Evolutionary conservation across 2,329 filamentous ascomycete species (phyloP).

Genomic region (Alternaria ventricosa): DNA sequence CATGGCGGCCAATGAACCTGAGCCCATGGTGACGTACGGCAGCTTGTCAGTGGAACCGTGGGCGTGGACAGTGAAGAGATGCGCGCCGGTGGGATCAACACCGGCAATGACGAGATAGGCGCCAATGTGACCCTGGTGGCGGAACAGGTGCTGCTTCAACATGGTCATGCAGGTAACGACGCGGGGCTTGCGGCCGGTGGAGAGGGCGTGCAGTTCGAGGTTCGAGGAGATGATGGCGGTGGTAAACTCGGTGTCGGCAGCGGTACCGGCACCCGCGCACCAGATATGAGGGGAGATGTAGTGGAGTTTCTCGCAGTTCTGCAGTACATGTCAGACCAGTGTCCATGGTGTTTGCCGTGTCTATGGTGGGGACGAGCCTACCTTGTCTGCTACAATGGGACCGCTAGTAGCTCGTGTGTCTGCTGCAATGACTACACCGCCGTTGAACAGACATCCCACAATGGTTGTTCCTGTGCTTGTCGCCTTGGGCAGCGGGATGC

Average conservation of each 20-base stretch:
- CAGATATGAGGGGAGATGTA: slow-evolving; percentile 99
- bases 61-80: slow-evolving; percentile 97
- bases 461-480: slow-evolving; percentile 99
- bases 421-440: slow-evolving; percentile 97
- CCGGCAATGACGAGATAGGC: slow-evolving; percentile 97
- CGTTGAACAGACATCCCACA: slow-evolving; percentile 95
- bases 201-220: slow-evolving; percentile 95
- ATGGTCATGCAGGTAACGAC: slow-evolving; percentile 99
- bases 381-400: slow-evolving; percentile 98
- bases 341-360: not conserved
- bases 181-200: slow-evolving; percentile 92
- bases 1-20: slow-evolving; percentile 95
- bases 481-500: slow-evolving; percentile 93
- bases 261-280: slow-evolving; percentile 97
- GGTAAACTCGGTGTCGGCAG: slow-evolving; percentile 98
- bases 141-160: slow-evolving; percentile 99
- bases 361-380: slow-evolving; percentile 38
- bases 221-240: slow-evolving; percentile 98
- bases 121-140: slow-evolving; percentile 96
- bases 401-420: slow-evolving; percentile 97
- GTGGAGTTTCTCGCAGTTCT: slow-evolving; percentile 99
- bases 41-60: slow-evolving; percentile 99
- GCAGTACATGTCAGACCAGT: slow-evolving; percentile 17
- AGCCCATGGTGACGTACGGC: slow-evolving; percentile 99
- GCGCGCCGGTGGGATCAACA: slow-evolving; percentile 91